Conservation (phyloP, 1,284 basidiomycete genomes). For the Apiotrichum domesticum region DNA sequence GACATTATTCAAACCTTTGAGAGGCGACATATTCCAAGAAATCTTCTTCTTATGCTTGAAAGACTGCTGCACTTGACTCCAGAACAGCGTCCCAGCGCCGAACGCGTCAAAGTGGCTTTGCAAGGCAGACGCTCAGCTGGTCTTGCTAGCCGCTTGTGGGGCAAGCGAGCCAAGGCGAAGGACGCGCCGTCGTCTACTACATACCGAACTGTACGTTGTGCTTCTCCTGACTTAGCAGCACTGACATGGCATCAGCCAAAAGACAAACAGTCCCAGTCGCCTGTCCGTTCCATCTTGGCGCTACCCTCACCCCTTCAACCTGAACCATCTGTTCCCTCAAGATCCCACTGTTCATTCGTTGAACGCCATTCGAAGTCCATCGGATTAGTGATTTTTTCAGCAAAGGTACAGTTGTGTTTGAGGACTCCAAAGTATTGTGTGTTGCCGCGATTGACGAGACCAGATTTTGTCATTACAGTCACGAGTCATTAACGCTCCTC, state of each 20-base stretch:
- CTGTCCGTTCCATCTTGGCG: slow-evolving; percentile 15
- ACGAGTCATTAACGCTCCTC: slow-evolving; percentile 3
- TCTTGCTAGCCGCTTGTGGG: not conserved
- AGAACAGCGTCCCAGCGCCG: slow-evolving; percentile 60
- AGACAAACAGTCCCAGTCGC: slow-evolving; percentile 8
- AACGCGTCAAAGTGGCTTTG: slow-evolving; percentile 53
- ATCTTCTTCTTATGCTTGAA: slow-evolving; percentile 65
- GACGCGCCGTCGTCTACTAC: not conserved
- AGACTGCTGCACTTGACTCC: slow-evolving; percentile 61
- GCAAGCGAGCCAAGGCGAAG: not conserved
- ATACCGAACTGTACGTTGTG: not conserved
- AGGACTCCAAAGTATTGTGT: not conserved
- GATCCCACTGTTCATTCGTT: not conserved
- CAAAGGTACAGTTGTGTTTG: slow-evolving; percentile 13
- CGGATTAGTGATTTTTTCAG: slow-evolving; percentile 7
- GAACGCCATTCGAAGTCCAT: not conserved
- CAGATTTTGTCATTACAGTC: slow-evolving; percentile 25
- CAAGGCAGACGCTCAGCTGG: not conserved
- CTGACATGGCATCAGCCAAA: slow-evolving; percentile 3
- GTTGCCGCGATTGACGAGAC: too few species aligned
- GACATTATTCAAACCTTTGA: slow-evolving; percentile 56
- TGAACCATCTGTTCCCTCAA: not conserved
- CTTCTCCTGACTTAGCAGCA: too few species aligned
- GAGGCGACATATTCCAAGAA: slow-evolving; percentile 60
- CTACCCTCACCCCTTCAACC: slow-evolving; percentile 11